phyloP scores from a whole-genome alignment of 75 land plant genomes.

The Cunninghamia lanceolata region DNA sequence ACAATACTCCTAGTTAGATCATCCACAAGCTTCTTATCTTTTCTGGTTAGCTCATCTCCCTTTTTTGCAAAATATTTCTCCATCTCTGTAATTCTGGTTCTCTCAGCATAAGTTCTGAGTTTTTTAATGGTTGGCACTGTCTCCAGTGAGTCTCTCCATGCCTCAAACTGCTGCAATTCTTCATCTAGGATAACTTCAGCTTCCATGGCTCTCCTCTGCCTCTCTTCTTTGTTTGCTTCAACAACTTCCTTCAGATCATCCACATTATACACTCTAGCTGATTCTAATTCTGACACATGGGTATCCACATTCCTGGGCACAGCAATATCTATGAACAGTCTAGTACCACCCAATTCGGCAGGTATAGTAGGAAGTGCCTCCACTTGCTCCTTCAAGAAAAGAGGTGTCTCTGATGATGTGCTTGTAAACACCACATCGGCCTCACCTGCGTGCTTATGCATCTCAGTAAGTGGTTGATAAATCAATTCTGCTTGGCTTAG shows the following conservation, averaged over 20 bases:
- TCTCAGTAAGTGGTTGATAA: conserved; percentile 34
- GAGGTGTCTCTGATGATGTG: conserved; percentile 49
- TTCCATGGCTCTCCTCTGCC: conserved; percentile 77
- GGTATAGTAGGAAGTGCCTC: conserved; percentile 28
- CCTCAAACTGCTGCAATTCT: conserved; percentile 71
- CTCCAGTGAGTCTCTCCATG: conserved; percentile 86
- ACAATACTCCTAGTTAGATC: conserved; percentile 82
- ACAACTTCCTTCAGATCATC: conserved; percentile 94
- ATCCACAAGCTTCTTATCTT: conserved; percentile 59
- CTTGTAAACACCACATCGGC: conserved; percentile 53
- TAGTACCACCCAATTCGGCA: conserved; percentile 17
- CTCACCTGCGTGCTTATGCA: conserved; percentile 39
- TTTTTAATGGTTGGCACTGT: conserved; percentile 91
- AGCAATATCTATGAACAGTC: conserved; percentile 52
- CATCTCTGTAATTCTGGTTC: conserved; percentile 59
- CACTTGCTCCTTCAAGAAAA: conserved; percentile 45
- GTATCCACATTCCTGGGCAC: conserved; percentile 51
- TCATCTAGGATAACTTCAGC: conserved; percentile 77
- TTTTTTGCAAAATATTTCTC: conserved; percentile 77
- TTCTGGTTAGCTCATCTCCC: conserved; percentile 70
- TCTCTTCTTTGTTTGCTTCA: conserved; percentile 85
- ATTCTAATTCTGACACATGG: conserved; percentile 32
- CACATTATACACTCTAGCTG: conserved; percentile 50
- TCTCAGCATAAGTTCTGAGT: conserved; percentile 76
- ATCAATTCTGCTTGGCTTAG: conserved; percentile 33